Base-by-base conservation (phyloP, 106 monocot species). In the Allium cepa region DNA sequence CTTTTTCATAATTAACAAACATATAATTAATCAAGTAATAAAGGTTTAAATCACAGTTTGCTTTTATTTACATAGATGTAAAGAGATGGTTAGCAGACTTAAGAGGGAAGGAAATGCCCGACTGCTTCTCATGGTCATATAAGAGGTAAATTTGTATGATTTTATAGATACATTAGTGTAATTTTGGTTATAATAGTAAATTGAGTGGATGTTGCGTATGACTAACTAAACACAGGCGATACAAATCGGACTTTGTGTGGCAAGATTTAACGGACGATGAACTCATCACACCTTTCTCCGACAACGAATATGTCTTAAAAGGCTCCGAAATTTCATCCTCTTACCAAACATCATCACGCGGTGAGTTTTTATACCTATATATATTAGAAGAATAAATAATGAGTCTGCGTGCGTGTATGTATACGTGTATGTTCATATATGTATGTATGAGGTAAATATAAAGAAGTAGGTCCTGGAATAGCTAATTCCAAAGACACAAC, bases 71-170 rank as follows among this genome's bases (percentile, higher is more conserved):
- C 7, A 11, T 73, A 90, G 90, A 90, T 77, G 91, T 92, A 53
- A 92, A 91, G 82, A 57, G 84, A 50, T 91, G 91, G 91, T 75
- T 91, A 11, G 77, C 87, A 57, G 82, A 81, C 48, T 17, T 87
- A 36, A 84, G 91, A 13, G 91, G 91, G 14, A 87, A 79, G 63
- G 79, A 84, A 53, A 79, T 87, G 77, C 71, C 84, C 15, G 80
- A 80, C 0, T 75, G 70, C 55, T 84, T 79, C 55, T 46, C 84
- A 8, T 91, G 91, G 91, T 87, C 91, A 0, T 91, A 84, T 67
- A 87, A 91, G 47, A 87, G 87, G 91, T 87, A 55, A 15, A 55
- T 7, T 15, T 15, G 3, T 55, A 2, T 55, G 53, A 55, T 55
- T 55, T 12, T 55, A 12, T 3, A 55, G 15, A 12, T 12, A 55